phyloP scores from a whole-genome alignment of 805 yeast species.

The Barnettozyma pratensis region DNA sequence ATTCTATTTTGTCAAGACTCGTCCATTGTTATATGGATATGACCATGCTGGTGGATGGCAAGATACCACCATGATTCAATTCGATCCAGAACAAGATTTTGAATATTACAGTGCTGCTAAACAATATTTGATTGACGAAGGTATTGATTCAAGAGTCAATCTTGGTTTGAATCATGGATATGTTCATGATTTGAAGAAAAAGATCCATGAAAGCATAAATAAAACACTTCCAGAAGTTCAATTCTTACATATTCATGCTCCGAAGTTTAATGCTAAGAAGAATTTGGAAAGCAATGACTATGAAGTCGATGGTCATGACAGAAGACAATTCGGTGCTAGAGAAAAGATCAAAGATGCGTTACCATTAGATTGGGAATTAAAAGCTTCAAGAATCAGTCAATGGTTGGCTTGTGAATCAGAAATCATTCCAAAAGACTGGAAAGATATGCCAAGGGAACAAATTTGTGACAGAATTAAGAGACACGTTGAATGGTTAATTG shows the following conservation, averaged over 20 bases:
- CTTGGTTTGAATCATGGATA: slow-evolving; percentile 21
- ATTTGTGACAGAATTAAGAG: slow-evolving; percentile 22
- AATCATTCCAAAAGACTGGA: slow-evolving; percentile 24
- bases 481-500: slow-evolving; percentile 24
- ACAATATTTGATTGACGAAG: slow-evolving; percentile 15
- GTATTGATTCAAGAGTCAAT: slow-evolving; percentile 21
- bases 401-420: slow-evolving; percentile 27
- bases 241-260: slow-evolving; percentile 25
- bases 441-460: slow-evolving; percentile 15
- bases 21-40: slow-evolving; percentile 23
- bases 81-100: slow-evolving; percentile 24
- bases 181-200: slow-evolving; percentile 16
- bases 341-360: slow-evolving; percentile 20
- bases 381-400: slow-evolving; percentile 22
- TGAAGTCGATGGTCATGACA: slow-evolving; percentile 20
- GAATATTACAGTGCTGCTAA: slow-evolving; percentile 19
- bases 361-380: slow-evolving; percentile 24
- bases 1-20: slow-evolving; percentile 23
- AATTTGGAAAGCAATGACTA: slow-evolving; percentile 19
- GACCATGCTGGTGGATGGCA: slow-evolving; percentile 22
- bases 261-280: slow-evolving; percentile 24
- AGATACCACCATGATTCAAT: slow-evolving; percentile 27
- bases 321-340: slow-evolving; percentile 26
- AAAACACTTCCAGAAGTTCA: slow-evolving; percentile 22
- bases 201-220: slow-evolving; percentile 13